A percentile compares a stretch with the other conserved stretches of the same genome.
Conservation (phyloP, 2,329 filamentous ascomycete species). For the Lasiodiplodia gonubiensis region DNA sequence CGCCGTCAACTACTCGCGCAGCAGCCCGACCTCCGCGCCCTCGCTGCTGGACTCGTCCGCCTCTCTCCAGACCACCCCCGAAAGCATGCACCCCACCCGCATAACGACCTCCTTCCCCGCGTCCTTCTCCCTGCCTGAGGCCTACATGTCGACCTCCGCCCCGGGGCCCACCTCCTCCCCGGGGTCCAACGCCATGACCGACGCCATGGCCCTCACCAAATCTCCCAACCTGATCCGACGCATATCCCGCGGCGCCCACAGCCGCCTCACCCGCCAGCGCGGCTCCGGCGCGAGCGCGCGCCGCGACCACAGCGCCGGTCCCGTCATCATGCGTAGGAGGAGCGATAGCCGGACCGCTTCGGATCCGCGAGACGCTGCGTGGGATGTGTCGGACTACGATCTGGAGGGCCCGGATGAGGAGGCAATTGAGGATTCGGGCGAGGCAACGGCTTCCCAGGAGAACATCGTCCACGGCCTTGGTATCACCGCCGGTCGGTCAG, state of each 20-base stretch:
- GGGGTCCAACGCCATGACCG: conserved; percentile 69
- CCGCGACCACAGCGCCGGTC: conserved; percentile 86
- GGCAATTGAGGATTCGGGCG: conserved; percentile 53
- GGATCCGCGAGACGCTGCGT: conserved; percentile 45
- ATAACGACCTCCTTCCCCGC: conserved; percentile 58
- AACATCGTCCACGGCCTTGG: conserved; percentile 48
- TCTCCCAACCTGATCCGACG: conserved; percentile 77
- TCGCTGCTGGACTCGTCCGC: conserved; percentile 54
- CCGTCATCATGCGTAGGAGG: conserved; percentile 82
- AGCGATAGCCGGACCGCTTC: conserved; percentile 85
- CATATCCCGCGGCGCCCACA: conserved; percentile 79
- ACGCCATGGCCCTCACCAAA: conserved; percentile 63
- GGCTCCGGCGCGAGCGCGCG: conserved; percentile 73
- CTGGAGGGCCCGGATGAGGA: conserved; percentile 60
- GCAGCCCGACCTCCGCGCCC: conserved; percentile 47
- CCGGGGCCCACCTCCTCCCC: conserved; percentile 58
- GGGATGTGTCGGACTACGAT: conserved; percentile 57
- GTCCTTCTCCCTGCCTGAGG: conserved; percentile 74
- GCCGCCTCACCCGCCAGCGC: conserved; percentile 71
- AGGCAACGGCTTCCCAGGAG: conserved; percentile 36
- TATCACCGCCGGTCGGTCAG: conserved; percentile 40
- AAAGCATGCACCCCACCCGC: conserved; percentile 63
- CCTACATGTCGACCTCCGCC: conserved; percentile 60
- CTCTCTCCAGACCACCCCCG: conserved; percentile 71
- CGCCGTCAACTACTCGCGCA: conserved; percentile 45